phyloP scores from a whole-genome alignment of 108 stramenopile genomes.

The Conticribra guillardii region DNA sequence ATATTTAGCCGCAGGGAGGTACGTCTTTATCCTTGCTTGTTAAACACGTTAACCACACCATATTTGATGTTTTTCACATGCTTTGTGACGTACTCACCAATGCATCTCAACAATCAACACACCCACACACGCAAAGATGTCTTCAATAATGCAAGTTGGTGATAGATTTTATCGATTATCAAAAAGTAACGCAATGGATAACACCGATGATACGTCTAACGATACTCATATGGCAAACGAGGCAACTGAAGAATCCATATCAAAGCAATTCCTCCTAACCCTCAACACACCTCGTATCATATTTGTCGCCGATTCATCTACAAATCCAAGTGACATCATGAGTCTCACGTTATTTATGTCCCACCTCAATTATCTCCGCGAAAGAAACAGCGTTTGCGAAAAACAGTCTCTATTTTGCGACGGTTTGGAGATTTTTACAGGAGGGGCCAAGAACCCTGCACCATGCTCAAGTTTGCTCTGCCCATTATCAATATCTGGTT shows the following conservation, averaged over 20 bases:
- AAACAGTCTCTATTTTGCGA: slow-evolving; percentile 15
- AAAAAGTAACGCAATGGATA: not conserved
- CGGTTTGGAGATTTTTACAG: slow-evolving; percentile 31
- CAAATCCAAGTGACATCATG: not conserved
- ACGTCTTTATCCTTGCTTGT: too few relatives aligned
- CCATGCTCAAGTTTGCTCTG: slow-evolving; percentile 16
- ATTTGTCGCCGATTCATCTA: slow-evolving; percentile 33
- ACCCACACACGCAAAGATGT: too few relatives aligned
- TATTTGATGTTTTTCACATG: too few relatives aligned
- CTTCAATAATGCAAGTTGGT: slow-evolving; percentile 62
- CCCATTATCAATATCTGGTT: slow-evolving; percentile 7
- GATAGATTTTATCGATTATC: slow-evolving; percentile 71
- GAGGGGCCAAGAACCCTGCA: not conserved
- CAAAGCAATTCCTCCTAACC: slow-evolving; percentile 58
- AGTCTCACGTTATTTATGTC: slow-evolving; percentile 54
- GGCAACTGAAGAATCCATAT: slow-evolving; percentile 5
- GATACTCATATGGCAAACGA: too few relatives aligned
- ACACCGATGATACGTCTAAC: slow-evolving; percentile 15
- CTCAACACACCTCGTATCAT: slow-evolving; percentile 58
- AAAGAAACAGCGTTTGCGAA: slow-evolving; percentile 5
- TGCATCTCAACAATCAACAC: too few relatives aligned
- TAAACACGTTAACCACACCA: too few relatives aligned
- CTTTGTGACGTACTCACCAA: too few relatives aligned
- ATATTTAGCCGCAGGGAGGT: slow-evolving; percentile 47
- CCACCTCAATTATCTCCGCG: slow-evolving; percentile 59